Evolutionary conservation across 2,329 filamentous ascomycete species (phyloP), one percentile per base, ranked within the genome.

Genomic region (Leptographium lundbergii): DNA sequence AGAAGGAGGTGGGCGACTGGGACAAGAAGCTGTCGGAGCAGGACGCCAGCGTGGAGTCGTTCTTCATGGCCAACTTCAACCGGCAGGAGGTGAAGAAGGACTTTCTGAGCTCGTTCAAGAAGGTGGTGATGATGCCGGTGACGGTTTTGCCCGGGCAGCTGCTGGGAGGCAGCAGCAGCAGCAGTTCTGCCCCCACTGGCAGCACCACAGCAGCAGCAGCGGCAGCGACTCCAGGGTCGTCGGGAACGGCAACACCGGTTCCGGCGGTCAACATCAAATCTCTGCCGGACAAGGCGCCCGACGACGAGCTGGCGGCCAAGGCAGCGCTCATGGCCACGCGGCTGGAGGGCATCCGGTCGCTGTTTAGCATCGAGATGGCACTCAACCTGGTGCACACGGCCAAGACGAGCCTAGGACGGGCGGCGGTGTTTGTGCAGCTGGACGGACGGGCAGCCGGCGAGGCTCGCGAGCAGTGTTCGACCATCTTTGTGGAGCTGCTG

Each of bases 61-160:
- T 95, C 69, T 94, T 91, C 74, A 96, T 97, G 92, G 88, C 87
- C 27, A 96, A 91, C 69, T 84, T 97, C 68, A 96, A 92, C 69
- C 82, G 94, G 29, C 91, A 95, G 69, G 94, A 91, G 1, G 94
- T 95, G 63, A 99, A 99, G 74, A 89, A 91, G 65, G 94, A 99
- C 69, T 99, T 99, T 67, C 70, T 99, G 62, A 94, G 86, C 53
- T 96, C 91, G 0, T 99, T 99, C 77, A 96, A 91, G 69, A 97
- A 97, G 71, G 94, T 99, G 10, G 89, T 99, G 64, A 96, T 99
- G 91, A 95, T 96, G 85, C 94, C 94, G 2, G 92, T 99, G 55
- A 95, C 89, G 57, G 92, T 91, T 10, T 76, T 97, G 4, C 71
- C 86, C 3, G 80, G 80, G 36, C 79, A 89, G 61, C 72, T 81